These are phyloP conservation scores for Dothistroma septosporum DNA, from an alignment of 2,329 filamentous ascomycete genomes.

Conservation along the genomic window DNA sequence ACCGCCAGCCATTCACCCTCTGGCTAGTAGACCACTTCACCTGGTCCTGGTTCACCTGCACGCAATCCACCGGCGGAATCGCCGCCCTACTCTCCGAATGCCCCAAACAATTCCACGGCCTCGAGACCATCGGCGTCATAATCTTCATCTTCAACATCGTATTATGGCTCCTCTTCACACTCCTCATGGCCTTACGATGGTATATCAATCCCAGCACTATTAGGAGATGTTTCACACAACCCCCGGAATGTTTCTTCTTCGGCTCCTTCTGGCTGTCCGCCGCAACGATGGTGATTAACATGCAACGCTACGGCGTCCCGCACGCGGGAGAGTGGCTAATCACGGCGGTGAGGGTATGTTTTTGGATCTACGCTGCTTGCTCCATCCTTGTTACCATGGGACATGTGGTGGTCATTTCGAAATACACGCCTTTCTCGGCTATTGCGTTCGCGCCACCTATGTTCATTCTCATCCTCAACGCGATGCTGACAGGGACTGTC, in stretches of 20 bases:
- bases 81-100: constrained; percentile 60
- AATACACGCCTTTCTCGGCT: constrained; percentile 6
- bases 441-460: constrained; percentile 17
- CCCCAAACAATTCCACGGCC: constrained; percentile 61
- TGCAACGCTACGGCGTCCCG: constrained; percentile 62
- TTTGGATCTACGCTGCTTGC: constrained; percentile 59
- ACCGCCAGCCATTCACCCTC: constrained; percentile 14
- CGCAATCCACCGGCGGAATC: constrained; percentile 71
- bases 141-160: constrained; percentile 66
- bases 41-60: constrained; percentile 62
- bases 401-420: constrained; percentile 15
- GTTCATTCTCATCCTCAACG: constrained; percentile 21
- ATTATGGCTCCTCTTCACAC: constrained; percentile 57
- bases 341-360: constrained; percentile 58
- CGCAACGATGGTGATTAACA: constrained; percentile 63
- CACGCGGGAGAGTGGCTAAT: constrained; percentile 53
- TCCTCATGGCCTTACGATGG: constrained; percentile 58
- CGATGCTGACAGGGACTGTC: constrained; percentile 23
- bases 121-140: constrained; percentile 60
- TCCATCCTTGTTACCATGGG: constrained; percentile 11
- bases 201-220: constrained; percentile 53
- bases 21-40: constrained; percentile 17
- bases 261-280: constrained; percentile 67
- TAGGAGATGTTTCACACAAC: constrained; percentile 57
- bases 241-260: constrained; percentile 66